Base-by-base conservation (phyloP, 441 rosid genomes). In the Geranium incanum region DNA sequence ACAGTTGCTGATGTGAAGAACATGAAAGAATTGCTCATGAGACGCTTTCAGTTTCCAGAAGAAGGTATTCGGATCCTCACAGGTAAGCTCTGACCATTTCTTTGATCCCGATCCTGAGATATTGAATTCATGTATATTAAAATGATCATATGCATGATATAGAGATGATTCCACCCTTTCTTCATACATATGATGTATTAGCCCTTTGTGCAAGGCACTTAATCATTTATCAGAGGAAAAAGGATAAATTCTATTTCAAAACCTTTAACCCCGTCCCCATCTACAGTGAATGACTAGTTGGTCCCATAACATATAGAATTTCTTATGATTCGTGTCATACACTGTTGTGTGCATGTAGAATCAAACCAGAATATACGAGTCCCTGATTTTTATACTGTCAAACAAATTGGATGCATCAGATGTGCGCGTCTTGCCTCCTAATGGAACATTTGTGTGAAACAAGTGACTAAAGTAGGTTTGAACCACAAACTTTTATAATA, bases 21-120 rank as follows among this genome's bases (percentile, higher is more conserved):
- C 76, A 77, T 72, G 76, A 77, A 72, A 69, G 60, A 72, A 41
- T 41, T 72, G 79, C 41, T 77, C 70, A 63, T 72, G 4, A n/a
- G 2, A 1, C 41, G 23, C 52, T 77, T 72, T 41, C 67, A 66
- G 8, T 77, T 77, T 70, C 36, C 59, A 12, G 73, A 77, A 70
- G 67, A 72, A 41, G 50, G 60, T 70, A 77, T 77, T 11, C 67
- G 6, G 45, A 43, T 72, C 62, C 79, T 77, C 36, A 76, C 79
- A 60, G 79, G 75, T 76, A 68, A 1, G 5, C 7, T 13, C 36
- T 50, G 21, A 9, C 23, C 5, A 16, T 0, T 36, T 23, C 41
- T 18, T 4, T 43, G 13, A 12, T 43, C 50, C 50, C 19, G 2
- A 21, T 68, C 43, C n/a, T 64, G 67, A 23, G 39, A 23, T 64